phyloP scores from a whole-genome alignment of 352 stramenopile species.

The Pythium rhizo-oryzae region DNA sequence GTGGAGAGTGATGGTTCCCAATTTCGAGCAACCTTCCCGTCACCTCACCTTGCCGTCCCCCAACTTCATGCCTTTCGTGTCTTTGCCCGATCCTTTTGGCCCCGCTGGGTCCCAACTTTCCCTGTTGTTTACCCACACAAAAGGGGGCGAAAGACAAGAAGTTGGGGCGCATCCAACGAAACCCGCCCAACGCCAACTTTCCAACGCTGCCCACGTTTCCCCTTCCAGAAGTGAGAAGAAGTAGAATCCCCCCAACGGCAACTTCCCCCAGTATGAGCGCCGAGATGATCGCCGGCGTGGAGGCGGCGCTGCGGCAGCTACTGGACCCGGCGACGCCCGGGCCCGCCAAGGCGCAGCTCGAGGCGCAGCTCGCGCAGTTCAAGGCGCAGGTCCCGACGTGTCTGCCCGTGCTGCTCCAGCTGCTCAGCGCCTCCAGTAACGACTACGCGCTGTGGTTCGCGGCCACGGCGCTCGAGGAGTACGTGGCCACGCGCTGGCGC shows the following conservation, averaged over 20 bases:
- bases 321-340: slow-evolving; percentile 58
- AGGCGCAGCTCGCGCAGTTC: slow-evolving; percentile 64
- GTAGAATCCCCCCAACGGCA: neutral
- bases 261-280: slow-evolving; percentile 12
- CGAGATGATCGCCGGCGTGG: slow-evolving; percentile 61
- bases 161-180: too few relatives aligned
- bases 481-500: slow-evolving; percentile 62
- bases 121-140: neutral
- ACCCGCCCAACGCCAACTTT: neutral
- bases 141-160: too few relatives aligned
- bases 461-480: slow-evolving; percentile 71
- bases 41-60: slow-evolving; percentile 7
- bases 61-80: slow-evolving; percentile 10
- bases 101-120: neutral
- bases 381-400: slow-evolving; percentile 54
- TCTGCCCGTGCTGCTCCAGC: slow-evolving; percentile 67
- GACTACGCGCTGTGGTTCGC: slow-evolving; percentile 85
- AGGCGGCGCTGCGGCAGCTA: slow-evolving; percentile 56
- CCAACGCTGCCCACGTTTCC: neutral
- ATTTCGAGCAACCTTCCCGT: slow-evolving; percentile 24
- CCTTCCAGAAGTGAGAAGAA: neutral
- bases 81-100: slow-evolving; percentile 20
- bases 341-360: slow-evolving; percentile 50
- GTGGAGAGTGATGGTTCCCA: too few relatives aligned
- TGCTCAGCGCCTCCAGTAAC: slow-evolving; percentile 59